Base-by-base conservation (phyloP, 2,329 filamentous ascomycete species). In the Exophiala phaeomuriformis region DNA sequence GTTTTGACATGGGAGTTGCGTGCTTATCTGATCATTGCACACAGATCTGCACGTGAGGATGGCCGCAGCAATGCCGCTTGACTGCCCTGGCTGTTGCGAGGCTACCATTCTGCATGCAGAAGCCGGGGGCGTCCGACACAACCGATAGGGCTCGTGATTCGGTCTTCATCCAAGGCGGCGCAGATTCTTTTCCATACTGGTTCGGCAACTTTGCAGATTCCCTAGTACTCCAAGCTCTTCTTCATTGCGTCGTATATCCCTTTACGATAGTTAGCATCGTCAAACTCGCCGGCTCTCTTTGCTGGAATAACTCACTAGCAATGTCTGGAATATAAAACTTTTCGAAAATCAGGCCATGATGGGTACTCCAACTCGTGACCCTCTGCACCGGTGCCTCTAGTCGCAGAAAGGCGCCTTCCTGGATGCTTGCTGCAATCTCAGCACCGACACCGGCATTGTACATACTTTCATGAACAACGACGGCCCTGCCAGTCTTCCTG, bases 391-490 rank as follows among this genome's bases (percentile, higher is more conserved):
- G 90, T 3, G 90, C 90, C 65, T 95, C 90, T 30, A 96, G 72
- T 2, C 84, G 78, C 58, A 93, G 68, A 67, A 96, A 96, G 0
- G 89, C 91, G 52, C 86, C 83, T 62, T 93, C 88, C 68, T 95
- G 90, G 48, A 96, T 87, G 1, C 86, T 86, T 0, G 90, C 88
- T 1, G 90, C 88, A 0, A 96, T 84, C 66, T 95, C 90, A 3
- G 90, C 90, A 1, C 90, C 90, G 10, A 95, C 81, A 9, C 90
- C 90, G 4, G 86, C 86, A 64, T 95, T 95, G 59, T 90, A 78
- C 86, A 93, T 94, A 53, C 88, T 84, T 71, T 96, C 90, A 66
- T 96, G 90, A 4, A 96, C 90, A 1, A 96, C 85, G 51, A 96
- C 79, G 37, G 86, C 89, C 55, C 88, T 74, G 0, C 90, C 90